Conservation (phyloP, 1,139 yeast species). For the Yarrowia galli region DNA sequence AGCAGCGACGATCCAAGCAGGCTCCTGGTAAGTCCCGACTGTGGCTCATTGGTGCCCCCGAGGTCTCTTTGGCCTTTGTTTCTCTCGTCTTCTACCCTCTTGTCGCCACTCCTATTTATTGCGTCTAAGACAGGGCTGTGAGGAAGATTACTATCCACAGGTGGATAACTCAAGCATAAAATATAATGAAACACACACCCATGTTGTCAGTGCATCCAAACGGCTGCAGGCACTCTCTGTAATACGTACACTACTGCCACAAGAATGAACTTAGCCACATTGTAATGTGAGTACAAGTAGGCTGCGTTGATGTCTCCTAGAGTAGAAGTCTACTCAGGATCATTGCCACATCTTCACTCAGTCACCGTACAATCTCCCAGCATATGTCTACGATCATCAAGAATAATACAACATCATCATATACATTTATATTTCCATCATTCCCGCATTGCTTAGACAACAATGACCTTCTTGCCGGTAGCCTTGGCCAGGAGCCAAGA, state of each 20-base stretch:
- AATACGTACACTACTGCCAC: too few species aligned
- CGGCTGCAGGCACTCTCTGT: too few species aligned
- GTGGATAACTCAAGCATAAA: not conserved
- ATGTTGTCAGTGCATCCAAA: too few species aligned
- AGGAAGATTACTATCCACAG: not conserved
- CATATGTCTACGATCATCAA: not conserved
- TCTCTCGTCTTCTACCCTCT: constrained; percentile 21
- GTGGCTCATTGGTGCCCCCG: constrained; percentile 22
- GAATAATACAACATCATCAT: constrained; percentile 17
- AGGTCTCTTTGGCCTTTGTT: constrained; percentile 19
- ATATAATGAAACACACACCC: not conserved
- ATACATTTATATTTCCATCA: constrained; percentile 20
- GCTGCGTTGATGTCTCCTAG: too few species aligned
- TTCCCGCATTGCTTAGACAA: constrained; percentile 1
- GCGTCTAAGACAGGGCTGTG: not conserved
- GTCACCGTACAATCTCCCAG: too few species aligned
- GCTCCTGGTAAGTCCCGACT: not conserved
- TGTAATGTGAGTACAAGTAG: too few species aligned
- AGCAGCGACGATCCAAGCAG: constrained; percentile 25
- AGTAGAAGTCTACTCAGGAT: too few species aligned
- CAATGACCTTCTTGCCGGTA: constrained; percentile 38
- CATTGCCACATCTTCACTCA: too few species aligned
- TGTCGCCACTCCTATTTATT: constrained; percentile 25
- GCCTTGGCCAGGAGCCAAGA: constrained; percentile 32
- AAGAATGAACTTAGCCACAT: too few species aligned